Evolutionary conservation across 2,329 filamentous ascomycete genomes (phyloP), one percentile per base, ranked within the genome.

Genomic region (Xylariaceae sp.): DNA sequence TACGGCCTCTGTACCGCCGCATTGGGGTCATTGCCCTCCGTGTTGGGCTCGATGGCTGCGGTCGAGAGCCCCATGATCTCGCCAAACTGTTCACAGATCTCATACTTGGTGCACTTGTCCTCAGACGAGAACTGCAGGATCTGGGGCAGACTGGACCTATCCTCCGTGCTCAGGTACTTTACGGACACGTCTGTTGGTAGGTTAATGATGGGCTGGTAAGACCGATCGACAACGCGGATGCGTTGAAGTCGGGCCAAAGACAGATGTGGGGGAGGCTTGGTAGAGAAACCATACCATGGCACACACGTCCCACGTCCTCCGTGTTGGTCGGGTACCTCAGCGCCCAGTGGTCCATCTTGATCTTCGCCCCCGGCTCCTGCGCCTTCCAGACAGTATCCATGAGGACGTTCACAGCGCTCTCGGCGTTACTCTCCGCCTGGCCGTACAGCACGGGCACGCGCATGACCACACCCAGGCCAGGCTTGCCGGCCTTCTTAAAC

Each of bases 101-200:
- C 82, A 63, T 90, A 94, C 68, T 95, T 95, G 35, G 89, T 95
- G 72, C 83, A 86, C 50, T 74, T 78, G 53, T 95, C 87, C 64
- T 95, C 88, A 34, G 87, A 89, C 3, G 85, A 87, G 66, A 95
- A 95, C 41, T 96, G 89, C 15, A 95, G 72, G 33, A 89, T 77
- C 19, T 60, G 68, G 0, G 89, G 89, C 30, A 95, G 66, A 13
- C 68, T 59, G 9, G 68, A 61, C 38, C 72, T 66, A 29, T 76
- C 68, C 30, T 61, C 55, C 11, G 69, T 64, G 3, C 61, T 64
- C 40, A 85, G 68, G 55, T 90, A 93, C 55, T 85, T 82, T 47
- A 71, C 72, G 2, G 85, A 79, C 36, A 93, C 69, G 52, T 94
- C 87, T 81, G 43, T 29, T 22, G 3, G 19, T 9, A 22, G 44